Evolutionary conservation across 306 rosid species (phyloP).

Genomic region (peach (Prunus persica)): Prunus_persica_NCBIv2 NC_034011.1:25488001-25488500

Average conservation of each 20-base stretch:
- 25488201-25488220: slow-evolving; percentile 64
- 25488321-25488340: slow-evolving; percentile 40
- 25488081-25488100: slow-evolving; percentile 84
- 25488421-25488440: neutral
- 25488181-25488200: slow-evolving; percentile 50
- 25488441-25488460: slow-evolving; percentile 45
- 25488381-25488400: neutral
- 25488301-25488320: slow-evolving; percentile 42
- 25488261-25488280: slow-evolving; percentile 32
- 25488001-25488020: slow-evolving; percentile 64
- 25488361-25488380: slow-evolving; percentile 44
- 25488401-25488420: neutral
- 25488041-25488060: slow-evolving; percentile 45
- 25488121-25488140: slow-evolving; percentile 94
- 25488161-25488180: slow-evolving; percentile 78
- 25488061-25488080: slow-evolving; percentile 80
- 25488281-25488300: slow-evolving; percentile 48
- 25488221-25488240: slow-evolving; percentile 53
- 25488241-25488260: slow-evolving; percentile 22
- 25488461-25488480: slow-evolving; percentile 73
- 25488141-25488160: slow-evolving; percentile 85
- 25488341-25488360: slow-evolving; percentile 61
- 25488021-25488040: slow-evolving; percentile 58
- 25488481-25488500: slow-evolving; percentile 39
- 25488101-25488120: slow-evolving; percentile 77